These are phyloP conservation scores for Amanita exitialis DNA, from an alignment of 768 basidiomycete species.

Conservation along the genomic window DNA sequence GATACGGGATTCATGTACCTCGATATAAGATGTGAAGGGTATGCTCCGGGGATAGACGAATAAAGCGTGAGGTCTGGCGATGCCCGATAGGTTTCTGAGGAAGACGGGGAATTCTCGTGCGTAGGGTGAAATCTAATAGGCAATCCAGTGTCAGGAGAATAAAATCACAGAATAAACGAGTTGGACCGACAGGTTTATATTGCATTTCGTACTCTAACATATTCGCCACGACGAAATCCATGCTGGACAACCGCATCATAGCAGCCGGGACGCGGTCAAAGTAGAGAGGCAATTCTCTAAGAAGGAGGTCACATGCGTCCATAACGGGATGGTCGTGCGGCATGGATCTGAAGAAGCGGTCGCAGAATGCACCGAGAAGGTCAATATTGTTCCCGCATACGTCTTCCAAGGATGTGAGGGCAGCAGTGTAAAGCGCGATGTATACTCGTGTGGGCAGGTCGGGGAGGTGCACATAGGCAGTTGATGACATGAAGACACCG, in stretches of 20 bases:
- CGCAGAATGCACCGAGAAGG: constrained; percentile 22
- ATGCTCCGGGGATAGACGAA: constrained; percentile 5
- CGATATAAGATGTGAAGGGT: constrained; percentile 4
- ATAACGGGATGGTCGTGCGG: constrained; percentile 20
- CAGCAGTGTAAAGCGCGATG: constrained; percentile 30
- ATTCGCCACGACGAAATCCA: constrained; percentile 23
- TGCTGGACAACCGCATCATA: constrained; percentile 22
- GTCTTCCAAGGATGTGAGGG: constrained; percentile 27
- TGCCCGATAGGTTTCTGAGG: neutral
- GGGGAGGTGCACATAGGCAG: constrained; percentile 18
- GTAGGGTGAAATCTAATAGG: neutral
- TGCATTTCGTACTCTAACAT: constrained; percentile 8
- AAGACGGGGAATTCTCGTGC: neutral
- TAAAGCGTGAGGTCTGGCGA: neutral
- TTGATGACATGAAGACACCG: constrained; percentile 19
- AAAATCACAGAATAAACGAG: too few relatives aligned
- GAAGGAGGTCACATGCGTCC: constrained; percentile 21
- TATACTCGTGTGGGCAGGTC: constrained; percentile 18
- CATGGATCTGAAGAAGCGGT: constrained; percentile 16
- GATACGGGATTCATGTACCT: neutral
- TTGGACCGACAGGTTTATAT: neutral
- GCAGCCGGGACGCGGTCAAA: constrained; percentile 21
- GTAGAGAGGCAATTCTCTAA: constrained; percentile 19
- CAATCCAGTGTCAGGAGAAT: too few relatives aligned
- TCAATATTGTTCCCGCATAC: constrained; percentile 13